Base-by-base conservation (phyloP, 176 grass and related monocot genomes). In the Microstegium vimineum region DNA sequence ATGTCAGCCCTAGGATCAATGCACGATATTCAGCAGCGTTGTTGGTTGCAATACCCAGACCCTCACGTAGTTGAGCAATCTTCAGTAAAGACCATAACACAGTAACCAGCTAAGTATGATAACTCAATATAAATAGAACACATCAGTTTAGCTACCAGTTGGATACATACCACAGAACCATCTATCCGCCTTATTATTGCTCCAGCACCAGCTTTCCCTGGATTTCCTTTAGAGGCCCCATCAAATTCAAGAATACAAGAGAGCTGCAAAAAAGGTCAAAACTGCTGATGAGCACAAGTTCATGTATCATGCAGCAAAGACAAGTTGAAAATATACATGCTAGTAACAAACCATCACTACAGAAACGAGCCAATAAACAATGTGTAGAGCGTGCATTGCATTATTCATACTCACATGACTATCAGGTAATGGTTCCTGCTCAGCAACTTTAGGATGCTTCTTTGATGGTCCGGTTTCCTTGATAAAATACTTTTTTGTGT, bases 191-290 rank as follows among this genome's bases (percentile, higher is more conserved):
- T 90, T 75, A 95, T 70, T 91, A 98, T 63, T 83, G 64, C 95
- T 65, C 89, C 95, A 10, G 95, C 95, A 76, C 92, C 95, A 60
- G 86, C 25, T 86, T 91, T 94, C 79, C 95, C 88, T 41, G 92
- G 92, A 89, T 98, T 98, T 87, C 95, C 92, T 93, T 87, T 98
- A 66, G 84, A 94, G 66, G 95, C 90, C 67, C 95, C 95, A 34
- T 98, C 95, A 77, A 93, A 98, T 77, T 98, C 88, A 76, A 98
- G 76, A 89, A 94, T 83, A 74, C 92, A 98, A 30, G 95, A 91
- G 14, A 86, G 84, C 92, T 98, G 74, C 62, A 89, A 43, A 84
- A 73, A 84, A 42, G 45, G 68, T 27, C 8, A 81, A 67, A 73
- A 33, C 67, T 46, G 6, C 22, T 36, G 28, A 25, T 87, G 31